phyloP scores from a whole-genome alignment of 2,329 filamentous ascomycete species.

The Colletotrichum plurivorum region DNA sequence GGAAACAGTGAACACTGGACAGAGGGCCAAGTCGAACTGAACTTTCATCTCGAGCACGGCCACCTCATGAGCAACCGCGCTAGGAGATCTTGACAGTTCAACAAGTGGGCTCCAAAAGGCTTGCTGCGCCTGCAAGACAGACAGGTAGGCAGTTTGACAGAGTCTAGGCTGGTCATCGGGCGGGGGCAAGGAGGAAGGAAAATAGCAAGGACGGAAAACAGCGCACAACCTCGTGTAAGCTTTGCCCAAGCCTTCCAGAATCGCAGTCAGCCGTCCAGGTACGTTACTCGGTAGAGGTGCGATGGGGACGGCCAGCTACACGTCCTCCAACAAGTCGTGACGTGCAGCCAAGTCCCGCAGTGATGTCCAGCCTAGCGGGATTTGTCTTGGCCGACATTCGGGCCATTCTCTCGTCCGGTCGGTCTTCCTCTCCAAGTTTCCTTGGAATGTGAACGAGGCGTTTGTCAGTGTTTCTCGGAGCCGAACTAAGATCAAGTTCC shows the following conservation, averaged over 20 bases:
- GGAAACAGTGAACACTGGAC: too few relatives aligned
- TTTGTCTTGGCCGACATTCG: slow-evolving; percentile 6
- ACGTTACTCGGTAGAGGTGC: background rate
- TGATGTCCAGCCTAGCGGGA: slow-evolving; percentile 2
- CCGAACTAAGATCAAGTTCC: too few relatives aligned
- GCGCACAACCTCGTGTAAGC: background rate
- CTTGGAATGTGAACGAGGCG: too few relatives aligned
- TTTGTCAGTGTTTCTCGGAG: too few relatives aligned
- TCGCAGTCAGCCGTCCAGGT: background rate
- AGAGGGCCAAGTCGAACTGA: too few relatives aligned
- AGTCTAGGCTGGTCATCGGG: background rate
- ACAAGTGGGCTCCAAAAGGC: too few relatives aligned
- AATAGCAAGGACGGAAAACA: slow-evolving; percentile 1
- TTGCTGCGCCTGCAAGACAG: background rate
- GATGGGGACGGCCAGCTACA: slow-evolving; percentile 5
- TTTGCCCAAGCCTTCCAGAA: slow-evolving; percentile 12
- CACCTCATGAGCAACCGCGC: too few relatives aligned
- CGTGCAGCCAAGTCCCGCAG: slow-evolving; percentile 23
- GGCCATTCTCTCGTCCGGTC: background rate
- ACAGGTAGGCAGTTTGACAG: background rate
- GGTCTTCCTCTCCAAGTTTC: background rate
- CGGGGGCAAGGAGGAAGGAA: too few relatives aligned
- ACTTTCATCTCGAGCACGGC: too few relatives aligned
- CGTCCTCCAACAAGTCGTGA: slow-evolving; percentile 19
- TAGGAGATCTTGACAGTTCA: too few relatives aligned